Conservation (phyloP, 2,329 filamentous ascomycete genomes). For the Penicillium brasilianum region DNA sequence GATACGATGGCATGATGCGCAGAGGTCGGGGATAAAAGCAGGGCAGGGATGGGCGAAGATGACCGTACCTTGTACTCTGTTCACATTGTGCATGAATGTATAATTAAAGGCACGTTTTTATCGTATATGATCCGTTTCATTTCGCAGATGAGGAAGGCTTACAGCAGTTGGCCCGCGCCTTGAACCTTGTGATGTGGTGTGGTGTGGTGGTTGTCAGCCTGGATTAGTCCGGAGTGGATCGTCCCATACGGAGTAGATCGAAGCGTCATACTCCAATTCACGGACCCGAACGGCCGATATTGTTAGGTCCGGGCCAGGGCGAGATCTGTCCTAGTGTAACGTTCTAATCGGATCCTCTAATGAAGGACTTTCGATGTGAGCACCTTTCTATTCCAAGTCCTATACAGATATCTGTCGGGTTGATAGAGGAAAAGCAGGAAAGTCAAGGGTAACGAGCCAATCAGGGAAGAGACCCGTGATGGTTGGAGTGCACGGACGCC, state of each 20-base stretch:
- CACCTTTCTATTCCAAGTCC: no score
- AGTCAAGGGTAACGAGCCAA: neutral
- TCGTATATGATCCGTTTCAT: neutral
- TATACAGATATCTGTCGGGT: neutral
- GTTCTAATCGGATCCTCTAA: neutral
- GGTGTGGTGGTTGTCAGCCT: neutral
- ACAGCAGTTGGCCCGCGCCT: neutral
- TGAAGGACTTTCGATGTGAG: neutral
- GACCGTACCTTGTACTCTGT: neutral
- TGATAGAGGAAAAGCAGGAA: constrained; percentile 1
- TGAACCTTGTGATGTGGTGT: neutral
- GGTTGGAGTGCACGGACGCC: constrained; percentile 1
- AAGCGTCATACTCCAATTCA: neutral
- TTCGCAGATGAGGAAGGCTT: neutral
- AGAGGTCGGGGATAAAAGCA: neutral
- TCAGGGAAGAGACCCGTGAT: neutral
- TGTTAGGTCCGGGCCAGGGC: neutral
- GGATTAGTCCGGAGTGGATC: neutral
- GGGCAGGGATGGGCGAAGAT: neutral
- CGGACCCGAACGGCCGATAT: neutral
- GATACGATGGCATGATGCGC: neutral
- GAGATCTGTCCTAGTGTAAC: neutral
- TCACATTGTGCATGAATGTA: neutral
- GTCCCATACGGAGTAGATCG: neutral
- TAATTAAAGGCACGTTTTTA: neutral